Percentiles rank a stretch among this genome's conserved stretches.
Conservation (phyloP, 1,284 basidiomycete species). For the Boletellus deceptivus region DNA sequence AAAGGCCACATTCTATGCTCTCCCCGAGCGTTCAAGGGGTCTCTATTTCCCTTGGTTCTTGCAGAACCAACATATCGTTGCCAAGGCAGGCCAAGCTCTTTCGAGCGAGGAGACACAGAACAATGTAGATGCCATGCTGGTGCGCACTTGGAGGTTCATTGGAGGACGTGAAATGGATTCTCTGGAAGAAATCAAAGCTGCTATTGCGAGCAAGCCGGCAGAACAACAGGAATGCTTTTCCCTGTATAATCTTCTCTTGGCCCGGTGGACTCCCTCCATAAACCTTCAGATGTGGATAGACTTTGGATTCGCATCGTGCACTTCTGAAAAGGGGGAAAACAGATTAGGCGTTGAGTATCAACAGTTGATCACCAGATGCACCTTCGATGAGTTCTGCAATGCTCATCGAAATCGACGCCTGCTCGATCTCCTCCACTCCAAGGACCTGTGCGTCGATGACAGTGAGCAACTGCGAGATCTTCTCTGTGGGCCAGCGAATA, state of each 20-base stretch:
- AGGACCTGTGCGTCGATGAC: neutral
- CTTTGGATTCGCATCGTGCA: conserved; percentile 1
- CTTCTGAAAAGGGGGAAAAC: neutral
- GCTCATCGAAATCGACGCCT: neutral
- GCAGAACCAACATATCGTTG: conserved; percentile 4
- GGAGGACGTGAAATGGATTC: neutral
- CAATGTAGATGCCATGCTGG: neutral
- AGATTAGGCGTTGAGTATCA: neutral
- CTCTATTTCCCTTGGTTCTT: conserved; percentile 3
- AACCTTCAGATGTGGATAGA: neutral
- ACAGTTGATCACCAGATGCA: neutral
- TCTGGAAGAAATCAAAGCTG: neutral
- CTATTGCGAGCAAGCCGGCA: neutral
- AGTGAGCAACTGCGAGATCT: neutral
- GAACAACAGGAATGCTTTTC: neutral
- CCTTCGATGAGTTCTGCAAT: conserved; percentile 4
- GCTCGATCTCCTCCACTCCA: neutral
- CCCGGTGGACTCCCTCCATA: neutral
- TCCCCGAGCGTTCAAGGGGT: neutral
- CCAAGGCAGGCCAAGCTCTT: neutral
- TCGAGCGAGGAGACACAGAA: neutral
- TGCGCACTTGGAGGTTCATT: neutral
- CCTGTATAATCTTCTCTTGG: neutral
- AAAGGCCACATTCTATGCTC: neutral
- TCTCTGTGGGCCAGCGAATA: neutral